Conservation (phyloP, 176 grass and related monocot species). For the Cenchrus fungigraminus region DNA sequence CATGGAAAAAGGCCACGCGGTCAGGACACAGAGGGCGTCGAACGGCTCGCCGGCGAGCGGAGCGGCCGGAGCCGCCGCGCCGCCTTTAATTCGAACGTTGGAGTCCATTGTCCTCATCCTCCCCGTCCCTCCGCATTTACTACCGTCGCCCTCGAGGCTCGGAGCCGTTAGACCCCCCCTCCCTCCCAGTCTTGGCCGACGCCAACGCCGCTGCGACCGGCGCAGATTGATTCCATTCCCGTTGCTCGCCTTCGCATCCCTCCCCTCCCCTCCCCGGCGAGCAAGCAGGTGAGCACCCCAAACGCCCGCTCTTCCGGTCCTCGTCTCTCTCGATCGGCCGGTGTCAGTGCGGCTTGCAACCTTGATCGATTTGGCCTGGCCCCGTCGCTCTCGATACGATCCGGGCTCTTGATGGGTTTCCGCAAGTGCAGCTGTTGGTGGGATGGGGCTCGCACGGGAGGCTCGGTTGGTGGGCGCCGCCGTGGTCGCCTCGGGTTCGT, state of each 20-base stretch:
- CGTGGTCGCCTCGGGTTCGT: not conserved
- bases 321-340: not conserved
- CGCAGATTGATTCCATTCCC: not conserved
- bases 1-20: not conserved
- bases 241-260: not conserved
- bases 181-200: not conserved
- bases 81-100: constrained; percentile 55
- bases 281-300: not conserved
- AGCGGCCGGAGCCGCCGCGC: constrained; percentile 35
- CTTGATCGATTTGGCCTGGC: not conserved
- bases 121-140: constrained; percentile 18
- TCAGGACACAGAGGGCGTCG: not conserved
- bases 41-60: not conserved
- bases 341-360: not conserved
- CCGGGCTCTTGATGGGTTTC: not conserved
- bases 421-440: constrained; percentile 6
- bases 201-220: not conserved
- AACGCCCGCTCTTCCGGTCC: not conserved
- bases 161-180: not conserved
- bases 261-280: not conserved
- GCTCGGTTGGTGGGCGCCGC: constrained; percentile 1
- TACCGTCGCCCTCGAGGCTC: not conserved
- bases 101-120: not conserved
- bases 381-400: constrained; percentile 10
- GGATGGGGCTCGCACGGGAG: not conserved